A percentile compares a stretch with the other conserved stretches of the same genome.
Evolutionary conservation across 2,329 filamentous ascomycete species (phyloP).

Genomic region (Leptographium lundbergii): DNA sequence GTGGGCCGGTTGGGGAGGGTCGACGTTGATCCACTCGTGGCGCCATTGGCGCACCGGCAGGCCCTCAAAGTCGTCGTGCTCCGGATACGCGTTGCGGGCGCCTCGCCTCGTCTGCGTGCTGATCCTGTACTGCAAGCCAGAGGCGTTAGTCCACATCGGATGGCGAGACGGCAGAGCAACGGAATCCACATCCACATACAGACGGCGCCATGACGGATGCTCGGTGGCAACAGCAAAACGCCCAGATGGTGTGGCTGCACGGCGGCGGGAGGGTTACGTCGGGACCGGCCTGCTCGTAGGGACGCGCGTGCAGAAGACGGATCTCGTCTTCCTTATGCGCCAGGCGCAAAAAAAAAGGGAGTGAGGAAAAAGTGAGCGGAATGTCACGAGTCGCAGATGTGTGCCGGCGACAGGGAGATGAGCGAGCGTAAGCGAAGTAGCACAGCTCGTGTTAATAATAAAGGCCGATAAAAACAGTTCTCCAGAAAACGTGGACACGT

Average conservation of each 20-base stretch:
- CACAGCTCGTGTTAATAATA: not conserved
- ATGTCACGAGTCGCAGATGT: not conserved
- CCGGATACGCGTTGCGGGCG: conserved; percentile 41
- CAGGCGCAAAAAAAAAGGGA: not conserved
- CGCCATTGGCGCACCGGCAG: conserved; percentile 88
- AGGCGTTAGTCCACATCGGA: no score
- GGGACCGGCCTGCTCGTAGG: not conserved
- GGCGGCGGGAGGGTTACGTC: not conserved
- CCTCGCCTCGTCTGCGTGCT: conserved; percentile 39
- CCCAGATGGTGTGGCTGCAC: not conserved
- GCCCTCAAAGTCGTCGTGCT: conserved; percentile 53
- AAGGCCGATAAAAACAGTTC: not conserved
- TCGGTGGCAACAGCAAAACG: not conserved
- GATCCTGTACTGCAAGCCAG: conserved; percentile 9
- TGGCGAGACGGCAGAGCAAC: no score
- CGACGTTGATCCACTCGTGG: conserved; percentile 54
- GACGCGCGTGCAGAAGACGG: not conserved
- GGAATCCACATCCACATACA: not conserved
- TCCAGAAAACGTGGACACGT: not conserved
- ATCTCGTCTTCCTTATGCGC: not conserved
- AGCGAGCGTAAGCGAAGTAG: not conserved
- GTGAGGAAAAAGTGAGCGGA: not conserved
- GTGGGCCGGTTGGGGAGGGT: conserved; percentile 52
- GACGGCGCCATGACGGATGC: conserved; percentile 1
- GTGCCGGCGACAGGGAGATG: not conserved